Conservation (phyloP, 169 alveolate genomes). For the Cryptosporidium tyzzeri region DNA sequence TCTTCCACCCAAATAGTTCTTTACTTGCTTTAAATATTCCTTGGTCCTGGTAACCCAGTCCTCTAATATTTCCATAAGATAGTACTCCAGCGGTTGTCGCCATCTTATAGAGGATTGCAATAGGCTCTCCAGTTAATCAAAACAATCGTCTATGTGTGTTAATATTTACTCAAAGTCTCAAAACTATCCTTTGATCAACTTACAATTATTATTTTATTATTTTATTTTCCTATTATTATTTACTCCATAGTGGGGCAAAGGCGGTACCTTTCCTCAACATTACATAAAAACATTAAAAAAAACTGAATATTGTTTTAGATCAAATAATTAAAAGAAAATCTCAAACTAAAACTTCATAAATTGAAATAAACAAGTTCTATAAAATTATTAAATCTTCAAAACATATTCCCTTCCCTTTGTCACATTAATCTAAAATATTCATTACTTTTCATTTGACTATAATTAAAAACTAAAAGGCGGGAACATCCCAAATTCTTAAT, state of each 20-base stretch:
- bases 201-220: neutral
- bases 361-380: neutral
- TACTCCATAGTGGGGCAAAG: conserved; percentile 1
- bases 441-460: neutral
- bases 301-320: too few relatives aligned
- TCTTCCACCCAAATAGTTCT: conserved; percentile 92
- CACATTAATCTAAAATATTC: neutral
- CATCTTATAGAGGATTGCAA: neutral
- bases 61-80: conserved; percentile 69
- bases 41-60: conserved; percentile 77
- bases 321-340: neutral
- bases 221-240: conserved; percentile 1
- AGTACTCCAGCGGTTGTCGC: conserved; percentile 27
- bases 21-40: conserved; percentile 91
- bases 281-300: neutral
- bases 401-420: neutral
- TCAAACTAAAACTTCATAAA: neutral
- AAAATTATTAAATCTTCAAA: neutral
- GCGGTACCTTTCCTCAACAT: neutral
- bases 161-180: neutral
- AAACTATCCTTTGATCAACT: neutral
- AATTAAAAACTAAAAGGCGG: neutral
- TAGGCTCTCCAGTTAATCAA: neutral
- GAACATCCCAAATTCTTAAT: neutral
- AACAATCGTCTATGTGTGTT: neutral